Percentiles rank a stretch among this genome's conserved stretches.
Evolutionary conservation across 768 basidiomycete species (phyloP).

Genomic region (Leccinum truebloodii): DNA sequence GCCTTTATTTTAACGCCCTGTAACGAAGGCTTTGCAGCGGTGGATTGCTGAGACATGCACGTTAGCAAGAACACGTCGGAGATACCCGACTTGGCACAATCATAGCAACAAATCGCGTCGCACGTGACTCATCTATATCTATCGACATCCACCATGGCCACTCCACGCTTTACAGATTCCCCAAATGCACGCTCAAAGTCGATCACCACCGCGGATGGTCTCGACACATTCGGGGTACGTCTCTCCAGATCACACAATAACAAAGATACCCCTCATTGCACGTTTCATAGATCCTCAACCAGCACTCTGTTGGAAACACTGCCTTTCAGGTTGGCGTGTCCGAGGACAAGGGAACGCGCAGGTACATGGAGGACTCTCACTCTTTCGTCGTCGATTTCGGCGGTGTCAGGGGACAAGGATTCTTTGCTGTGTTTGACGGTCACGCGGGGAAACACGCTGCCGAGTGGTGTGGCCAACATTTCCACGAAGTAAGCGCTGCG

Average conservation of each 20-base stretch:
- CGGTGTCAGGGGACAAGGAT: conserved; percentile 89
- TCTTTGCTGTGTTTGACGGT: conserved; percentile 98
- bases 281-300: conserved; percentile 38
- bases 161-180: conserved; percentile 50
- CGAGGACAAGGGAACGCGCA: conserved; percentile 86
- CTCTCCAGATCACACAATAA: background rate
- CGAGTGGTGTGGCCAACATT: conserved; percentile 97
- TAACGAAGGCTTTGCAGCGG: conserved; percentile 84
- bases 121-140: conserved; percentile 20
- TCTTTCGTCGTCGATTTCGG: conserved; percentile 96
- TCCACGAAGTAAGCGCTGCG: conserved; percentile 70
- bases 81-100: conserved; percentile 23
- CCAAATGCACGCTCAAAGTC: conserved; percentile 82
- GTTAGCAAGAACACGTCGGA: conserved; percentile 28
- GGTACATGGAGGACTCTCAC: conserved; percentile 98
- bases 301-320: conserved; percentile 66
- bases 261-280: conserved; percentile 1
- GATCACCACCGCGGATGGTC: conserved; percentile 71
- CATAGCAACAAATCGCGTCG: conserved; percentile 12
- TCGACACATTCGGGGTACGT: conserved; percentile 77
- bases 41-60: conserved; percentile 93
- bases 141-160: conserved; percentile 20
- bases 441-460: conserved; percentile 99
- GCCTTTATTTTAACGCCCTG: conserved; percentile 93
- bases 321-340: conserved; percentile 65